These are phyloP conservation scores for Ambispora gerdemannii DNA, from an alignment of 192 early-diverging fungal species.

Conservation along the genomic window DNA sequence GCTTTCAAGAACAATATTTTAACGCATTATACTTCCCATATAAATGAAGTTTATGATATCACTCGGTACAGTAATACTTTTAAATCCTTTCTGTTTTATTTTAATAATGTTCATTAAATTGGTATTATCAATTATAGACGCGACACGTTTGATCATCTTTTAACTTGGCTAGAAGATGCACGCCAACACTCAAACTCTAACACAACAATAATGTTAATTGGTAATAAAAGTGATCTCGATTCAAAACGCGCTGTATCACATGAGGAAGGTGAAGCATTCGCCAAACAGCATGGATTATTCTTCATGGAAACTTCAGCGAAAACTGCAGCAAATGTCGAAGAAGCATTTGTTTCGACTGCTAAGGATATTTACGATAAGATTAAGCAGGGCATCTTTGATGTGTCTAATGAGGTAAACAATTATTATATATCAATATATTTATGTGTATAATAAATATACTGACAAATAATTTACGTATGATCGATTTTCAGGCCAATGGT, in stretches of 20 bases:
- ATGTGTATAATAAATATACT: not conserved
- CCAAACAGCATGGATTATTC: constrained; percentile 77
- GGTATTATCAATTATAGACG: constrained; percentile 30
- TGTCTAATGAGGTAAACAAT: constrained; percentile 57
- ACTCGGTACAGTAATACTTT: constrained; percentile 52
- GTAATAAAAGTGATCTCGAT: constrained; percentile 90
- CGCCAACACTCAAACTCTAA: constrained; percentile 85
- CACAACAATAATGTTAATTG: constrained; percentile 86
- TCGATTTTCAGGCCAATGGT: constrained; percentile 17
- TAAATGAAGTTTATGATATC: constrained; percentile 67
- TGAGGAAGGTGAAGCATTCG: constrained; percentile 88
- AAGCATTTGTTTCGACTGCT: constrained; percentile 74
- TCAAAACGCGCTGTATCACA: constrained; percentile 72
- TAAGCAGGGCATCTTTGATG: constrained; percentile 68
- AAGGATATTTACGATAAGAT: constrained; percentile 81
- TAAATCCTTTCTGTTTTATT: no score
- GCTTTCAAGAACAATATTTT: not conserved
- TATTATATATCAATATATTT: not conserved
- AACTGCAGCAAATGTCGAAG: constrained; percentile 81
- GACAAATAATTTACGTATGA: not conserved
- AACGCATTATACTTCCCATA: not conserved
- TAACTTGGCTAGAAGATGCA: constrained; percentile 59
- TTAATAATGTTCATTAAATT: no score
- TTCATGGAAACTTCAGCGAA: constrained; percentile 93
- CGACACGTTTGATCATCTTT: constrained; percentile 46